These are phyloP conservation scores for Colletotrichum sp. DNA, from an alignment of 2,329 filamentous ascomycete genomes.

Conservation along the genomic window DNA sequence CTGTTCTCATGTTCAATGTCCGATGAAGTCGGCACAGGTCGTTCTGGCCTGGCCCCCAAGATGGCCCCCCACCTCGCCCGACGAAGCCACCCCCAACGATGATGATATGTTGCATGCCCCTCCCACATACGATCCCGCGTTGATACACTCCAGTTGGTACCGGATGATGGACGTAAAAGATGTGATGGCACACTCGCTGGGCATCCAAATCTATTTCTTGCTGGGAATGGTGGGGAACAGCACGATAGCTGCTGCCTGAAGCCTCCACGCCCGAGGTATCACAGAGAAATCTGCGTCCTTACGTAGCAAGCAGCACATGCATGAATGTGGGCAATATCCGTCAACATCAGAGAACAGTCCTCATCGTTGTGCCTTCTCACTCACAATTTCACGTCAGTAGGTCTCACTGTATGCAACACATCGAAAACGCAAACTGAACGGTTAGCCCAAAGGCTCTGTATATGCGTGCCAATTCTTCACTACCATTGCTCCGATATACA, in stretches of 20 bases:
- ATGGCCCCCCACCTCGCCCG: neutral
- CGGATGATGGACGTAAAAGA: no score
- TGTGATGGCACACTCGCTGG: no score
- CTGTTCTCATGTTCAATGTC: neutral
- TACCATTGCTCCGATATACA: slow-evolving; percentile 16
- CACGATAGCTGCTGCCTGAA: no score
- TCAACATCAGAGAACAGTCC: neutral
- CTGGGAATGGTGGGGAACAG: no score
- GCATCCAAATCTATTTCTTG: accelerated
- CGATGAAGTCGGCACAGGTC: neutral
- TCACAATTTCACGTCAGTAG: neutral
- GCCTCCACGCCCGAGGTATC: no score
- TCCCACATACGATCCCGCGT: no score
- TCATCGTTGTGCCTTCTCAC: neutral
- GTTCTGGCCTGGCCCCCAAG: neutral
- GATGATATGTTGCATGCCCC: neutral
- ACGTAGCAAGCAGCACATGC: no score
- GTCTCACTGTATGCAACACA: neutral
- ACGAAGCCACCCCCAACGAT: neutral
- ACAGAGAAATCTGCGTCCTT: no score
- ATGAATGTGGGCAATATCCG: neutral
- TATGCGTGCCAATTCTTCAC: slow-evolving; percentile 11
- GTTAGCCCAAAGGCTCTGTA: slow-evolving; percentile 9
- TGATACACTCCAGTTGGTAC: no score
- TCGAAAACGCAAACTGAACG: neutral